Conservation (phyloP, 441 rosid species). For the Gossypium schwendimanii region DNA sequence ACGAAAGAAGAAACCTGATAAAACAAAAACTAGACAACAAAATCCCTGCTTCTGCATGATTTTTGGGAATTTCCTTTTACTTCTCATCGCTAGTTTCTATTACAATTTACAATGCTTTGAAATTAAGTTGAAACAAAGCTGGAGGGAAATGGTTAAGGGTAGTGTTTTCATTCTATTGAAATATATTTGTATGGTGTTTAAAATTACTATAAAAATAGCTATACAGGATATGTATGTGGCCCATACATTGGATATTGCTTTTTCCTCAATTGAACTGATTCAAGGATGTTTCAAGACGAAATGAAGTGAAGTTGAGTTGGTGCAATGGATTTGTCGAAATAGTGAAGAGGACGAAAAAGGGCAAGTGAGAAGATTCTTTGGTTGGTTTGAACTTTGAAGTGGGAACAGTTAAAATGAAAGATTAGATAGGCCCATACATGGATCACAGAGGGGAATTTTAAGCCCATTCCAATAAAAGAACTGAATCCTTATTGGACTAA, state of each 20-base stretch:
- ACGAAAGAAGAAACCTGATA: background rate
- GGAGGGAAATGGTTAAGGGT: no score
- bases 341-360: background rate
- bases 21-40: constrained; percentile 5
- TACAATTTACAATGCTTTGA: background rate
- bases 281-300: no score
- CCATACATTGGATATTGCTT: no score
- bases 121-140: no score
- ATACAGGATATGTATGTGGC: no score
- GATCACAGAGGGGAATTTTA: background rate
- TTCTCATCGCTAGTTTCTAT: background rate
- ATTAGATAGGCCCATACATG: background rate
- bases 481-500: background rate
- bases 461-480: no score
- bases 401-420: background rate
- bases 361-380: background rate
- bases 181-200: no score
- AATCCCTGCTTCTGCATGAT: background rate
- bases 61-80: background rate
- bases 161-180: no score
- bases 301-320: no score
- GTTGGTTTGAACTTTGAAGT: background rate
- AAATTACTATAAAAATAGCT: no score
- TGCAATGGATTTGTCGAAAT: background rate
- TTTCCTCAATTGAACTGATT: no score